Conservation (phyloP, 2,329 filamentous ascomycete species). For the Paramyrothecium sp. region DNA sequence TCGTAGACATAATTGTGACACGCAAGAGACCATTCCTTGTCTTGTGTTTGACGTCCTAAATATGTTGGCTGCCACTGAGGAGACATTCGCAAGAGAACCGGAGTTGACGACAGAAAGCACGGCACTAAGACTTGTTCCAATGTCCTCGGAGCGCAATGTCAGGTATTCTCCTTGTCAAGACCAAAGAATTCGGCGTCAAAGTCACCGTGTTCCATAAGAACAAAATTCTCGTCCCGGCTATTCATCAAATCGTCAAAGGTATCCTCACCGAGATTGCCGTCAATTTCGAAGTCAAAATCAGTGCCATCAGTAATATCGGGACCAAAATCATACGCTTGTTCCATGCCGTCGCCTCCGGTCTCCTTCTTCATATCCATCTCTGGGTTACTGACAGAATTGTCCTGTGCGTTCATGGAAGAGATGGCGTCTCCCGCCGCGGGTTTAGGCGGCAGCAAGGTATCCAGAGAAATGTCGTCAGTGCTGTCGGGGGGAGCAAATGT, state of each 20-base stretch:
- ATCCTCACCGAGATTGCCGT: conserved; percentile 26
- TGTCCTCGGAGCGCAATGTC: no score
- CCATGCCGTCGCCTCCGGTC: conserved; percentile 30
- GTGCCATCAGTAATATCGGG: conserved; percentile 35
- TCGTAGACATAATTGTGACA: no score
- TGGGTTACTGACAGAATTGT: conserved; percentile 8
- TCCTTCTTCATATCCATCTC: conserved; percentile 21
- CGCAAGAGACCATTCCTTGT: no score
- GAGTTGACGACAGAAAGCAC: no score
- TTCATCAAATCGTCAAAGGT: conserved; percentile 52
- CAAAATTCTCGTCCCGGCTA: conserved; percentile 38
- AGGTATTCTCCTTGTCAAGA: conserved; percentile 23
- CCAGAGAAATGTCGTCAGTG: conserved; percentile 24
- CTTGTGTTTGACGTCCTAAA: no score
- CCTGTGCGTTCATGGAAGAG: neutral
- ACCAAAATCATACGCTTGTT: conserved; percentile 48
- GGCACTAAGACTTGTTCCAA: neutral
- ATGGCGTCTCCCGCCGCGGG: conserved; percentile 9
- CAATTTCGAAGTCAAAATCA: conserved; percentile 28
- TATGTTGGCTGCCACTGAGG: no score
- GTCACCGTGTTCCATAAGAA: conserved; percentile 40
- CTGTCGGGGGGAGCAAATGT: conserved; percentile 37
- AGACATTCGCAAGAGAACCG: no score
- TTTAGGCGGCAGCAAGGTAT: conserved; percentile 26
- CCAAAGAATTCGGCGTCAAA: conserved; percentile 49